Evolutionary conservation across 768 basidiomycete genomes (phyloP).

Genomic region (Saitozyma podzolica): DNA sequence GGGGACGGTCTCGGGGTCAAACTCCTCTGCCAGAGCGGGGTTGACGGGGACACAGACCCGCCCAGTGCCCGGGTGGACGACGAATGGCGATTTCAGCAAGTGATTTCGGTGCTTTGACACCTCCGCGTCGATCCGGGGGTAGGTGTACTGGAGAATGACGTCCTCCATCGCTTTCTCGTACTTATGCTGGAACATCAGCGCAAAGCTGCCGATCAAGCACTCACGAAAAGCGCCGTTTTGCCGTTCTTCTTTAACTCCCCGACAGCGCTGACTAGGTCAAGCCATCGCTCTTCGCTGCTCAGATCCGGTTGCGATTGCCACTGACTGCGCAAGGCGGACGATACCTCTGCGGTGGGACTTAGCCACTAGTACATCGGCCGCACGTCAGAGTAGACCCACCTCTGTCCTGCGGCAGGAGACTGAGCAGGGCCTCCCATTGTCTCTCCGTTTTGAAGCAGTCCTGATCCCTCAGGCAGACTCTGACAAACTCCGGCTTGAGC

Average conservation of each 20-base stretch:
- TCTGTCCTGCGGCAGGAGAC: constrained; percentile 67
- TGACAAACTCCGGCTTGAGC: constrained; percentile 63
- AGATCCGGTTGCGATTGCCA: constrained; percentile 63
- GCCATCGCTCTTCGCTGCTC: constrained; percentile 73
- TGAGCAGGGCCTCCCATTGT: constrained; percentile 72
- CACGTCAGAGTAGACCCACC: constrained; percentile 34
- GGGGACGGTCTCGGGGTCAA: constrained; percentile 82
- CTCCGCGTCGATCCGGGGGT: constrained; percentile 93
- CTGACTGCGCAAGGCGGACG: constrained; percentile 56
- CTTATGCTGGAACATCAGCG: not conserved
- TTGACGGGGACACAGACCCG: constrained; percentile 92
- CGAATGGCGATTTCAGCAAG: constrained; percentile 95
- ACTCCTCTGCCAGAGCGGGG: constrained; percentile 69
- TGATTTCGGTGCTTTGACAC: constrained; percentile 98
- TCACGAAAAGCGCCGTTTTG: constrained; percentile 24
- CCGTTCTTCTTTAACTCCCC: constrained; percentile 12
- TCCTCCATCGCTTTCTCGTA: constrained; percentile 70
- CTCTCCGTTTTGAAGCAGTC: constrained; percentile 71
- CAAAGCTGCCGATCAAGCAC: not conserved
- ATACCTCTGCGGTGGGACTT: too few species aligned
- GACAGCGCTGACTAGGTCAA: constrained; percentile 56
- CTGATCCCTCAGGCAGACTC: constrained; percentile 76
- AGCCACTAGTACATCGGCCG: too few species aligned
- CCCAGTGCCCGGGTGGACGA: constrained; percentile 93
- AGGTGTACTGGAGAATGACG: constrained; percentile 87